Evolutionary conservation across 495 filamentous ascomycete genomes (phyloP).

Genomic region (Aspergillus bertholletiae): DNA sequence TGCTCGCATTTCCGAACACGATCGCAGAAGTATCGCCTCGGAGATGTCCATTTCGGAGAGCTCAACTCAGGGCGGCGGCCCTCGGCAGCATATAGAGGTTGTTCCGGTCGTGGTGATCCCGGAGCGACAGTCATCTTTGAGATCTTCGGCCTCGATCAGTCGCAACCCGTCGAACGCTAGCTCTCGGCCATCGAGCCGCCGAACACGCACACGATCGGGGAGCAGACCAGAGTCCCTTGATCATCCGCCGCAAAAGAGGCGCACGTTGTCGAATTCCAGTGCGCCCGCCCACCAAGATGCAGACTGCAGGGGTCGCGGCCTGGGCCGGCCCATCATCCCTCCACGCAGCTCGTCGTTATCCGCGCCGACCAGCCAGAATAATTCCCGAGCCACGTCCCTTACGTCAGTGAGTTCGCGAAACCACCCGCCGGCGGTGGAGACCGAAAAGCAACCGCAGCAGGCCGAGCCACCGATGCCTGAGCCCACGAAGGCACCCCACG

Average conservation of each 20-base stretch:
- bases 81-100: constrained; percentile 47
- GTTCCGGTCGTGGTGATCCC: constrained; percentile 74
- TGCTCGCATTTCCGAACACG: constrained; percentile 44
- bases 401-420: constrained; percentile 64
- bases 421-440: constrained; percentile 47
- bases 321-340: constrained; percentile 54
- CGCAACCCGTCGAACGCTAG: constrained; percentile 31
- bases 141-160: constrained; percentile 42
- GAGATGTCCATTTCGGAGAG: constrained; percentile 54
- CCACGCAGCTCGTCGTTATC: constrained; percentile 63
- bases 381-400: constrained; percentile 61
- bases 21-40: constrained; percentile 57
- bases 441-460: constrained; percentile 23
- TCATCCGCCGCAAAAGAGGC: constrained; percentile 24
- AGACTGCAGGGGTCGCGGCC: constrained; percentile 24
- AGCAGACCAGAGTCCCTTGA: constrained; percentile 32
- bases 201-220: constrained; percentile 31
- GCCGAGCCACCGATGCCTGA: constrained; percentile 20
- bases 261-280: constrained; percentile 39
- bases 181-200: constrained; percentile 30
- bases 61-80: constrained; percentile 41
- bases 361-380: constrained; percentile 65
- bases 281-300: constrained; percentile 20
- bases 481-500: neutral
- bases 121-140: constrained; percentile 61